phyloP scores from a whole-genome alignment of 1,139 yeast genomes.

The Suhomyces coccinellae region DNA sequence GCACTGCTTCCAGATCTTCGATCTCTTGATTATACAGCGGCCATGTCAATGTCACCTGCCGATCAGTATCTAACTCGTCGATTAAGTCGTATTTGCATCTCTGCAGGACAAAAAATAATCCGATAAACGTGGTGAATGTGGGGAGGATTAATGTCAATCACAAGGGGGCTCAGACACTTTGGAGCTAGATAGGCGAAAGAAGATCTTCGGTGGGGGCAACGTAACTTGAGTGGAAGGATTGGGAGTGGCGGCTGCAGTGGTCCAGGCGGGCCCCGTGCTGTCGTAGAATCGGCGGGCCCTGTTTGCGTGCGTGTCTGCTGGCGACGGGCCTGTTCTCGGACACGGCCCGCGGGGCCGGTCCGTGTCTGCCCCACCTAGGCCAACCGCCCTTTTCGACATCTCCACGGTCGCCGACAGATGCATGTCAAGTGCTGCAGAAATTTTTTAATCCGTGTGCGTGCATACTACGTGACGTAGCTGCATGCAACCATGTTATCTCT shows the following conservation, averaged over 20 bases:
- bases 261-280: no score
- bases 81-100: neutral
- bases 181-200: constrained; percentile 1
- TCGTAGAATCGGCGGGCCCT: no score
- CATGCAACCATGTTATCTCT: constrained; percentile 5
- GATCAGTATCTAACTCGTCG: neutral
- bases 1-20: neutral
- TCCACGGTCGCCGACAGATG: neutral
- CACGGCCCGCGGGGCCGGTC: no score
- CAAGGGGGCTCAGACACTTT: constrained; percentile 1
- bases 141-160: constrained; percentile 1
- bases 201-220: neutral
- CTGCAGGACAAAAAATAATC: constrained; percentile 1
- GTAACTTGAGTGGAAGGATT: neutral
- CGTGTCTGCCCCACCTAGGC: no score
- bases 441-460: neutral
- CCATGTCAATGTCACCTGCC: neutral
- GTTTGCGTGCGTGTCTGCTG: no score
- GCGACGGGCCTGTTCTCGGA: no score
- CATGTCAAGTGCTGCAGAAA: neutral
- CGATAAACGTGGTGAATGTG: constrained; percentile 1
- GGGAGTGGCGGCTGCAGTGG: no score
- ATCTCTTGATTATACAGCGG: neutral
- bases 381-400: no score
- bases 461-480: constrained; percentile 1